These are phyloP conservation scores for Leucosporidium yakuticum DNA, from an alignment of 768 basidiomycete species.

Conservation along the genomic window DNA sequence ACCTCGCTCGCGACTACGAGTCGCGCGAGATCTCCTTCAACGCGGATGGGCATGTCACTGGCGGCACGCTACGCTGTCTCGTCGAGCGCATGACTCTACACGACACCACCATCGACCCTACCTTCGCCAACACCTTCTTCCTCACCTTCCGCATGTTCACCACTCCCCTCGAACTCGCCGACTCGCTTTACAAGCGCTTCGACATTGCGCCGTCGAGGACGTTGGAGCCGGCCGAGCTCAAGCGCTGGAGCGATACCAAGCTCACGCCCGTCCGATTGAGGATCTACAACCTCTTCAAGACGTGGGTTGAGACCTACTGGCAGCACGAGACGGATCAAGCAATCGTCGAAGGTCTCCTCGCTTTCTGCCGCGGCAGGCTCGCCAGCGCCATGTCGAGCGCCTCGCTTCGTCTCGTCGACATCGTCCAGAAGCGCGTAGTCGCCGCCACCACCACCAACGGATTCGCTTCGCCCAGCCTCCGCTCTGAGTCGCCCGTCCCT, in stretches of 20 bases:
- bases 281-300: slow-evolving; percentile 86
- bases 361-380: slow-evolving; percentile 41
- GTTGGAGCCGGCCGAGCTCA: slow-evolving; percentile 54
- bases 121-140: slow-evolving; percentile 85
- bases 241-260: slow-evolving; percentile 78
- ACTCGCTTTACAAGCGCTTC: slow-evolving; percentile 72
- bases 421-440: slow-evolving; percentile 39
- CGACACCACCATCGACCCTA: slow-evolving; percentile 78
- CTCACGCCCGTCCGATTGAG: slow-evolving; percentile 83
- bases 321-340: slow-evolving; percentile 63
- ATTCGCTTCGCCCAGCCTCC: not conserved
- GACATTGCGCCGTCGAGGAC: slow-evolving; percentile 57
- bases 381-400: slow-evolving; percentile 42
- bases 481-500: not conserved
- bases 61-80: slow-evolving; percentile 77
- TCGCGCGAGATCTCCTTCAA: slow-evolving; percentile 84
- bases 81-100: slow-evolving; percentile 98
- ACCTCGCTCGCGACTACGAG: slow-evolving; percentile 57
- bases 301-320: slow-evolving; percentile 92
- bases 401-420: slow-evolving; percentile 41
- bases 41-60: slow-evolving; percentile 79
- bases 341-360: slow-evolving; percentile 46
- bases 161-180: slow-evolving; percentile 66
- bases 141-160: slow-evolving; percentile 90
- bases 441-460: not conserved